Evolutionary conservation across 345 rosid genomes (phyloP).

Genomic region (Aurinia saxatilis): DNA sequence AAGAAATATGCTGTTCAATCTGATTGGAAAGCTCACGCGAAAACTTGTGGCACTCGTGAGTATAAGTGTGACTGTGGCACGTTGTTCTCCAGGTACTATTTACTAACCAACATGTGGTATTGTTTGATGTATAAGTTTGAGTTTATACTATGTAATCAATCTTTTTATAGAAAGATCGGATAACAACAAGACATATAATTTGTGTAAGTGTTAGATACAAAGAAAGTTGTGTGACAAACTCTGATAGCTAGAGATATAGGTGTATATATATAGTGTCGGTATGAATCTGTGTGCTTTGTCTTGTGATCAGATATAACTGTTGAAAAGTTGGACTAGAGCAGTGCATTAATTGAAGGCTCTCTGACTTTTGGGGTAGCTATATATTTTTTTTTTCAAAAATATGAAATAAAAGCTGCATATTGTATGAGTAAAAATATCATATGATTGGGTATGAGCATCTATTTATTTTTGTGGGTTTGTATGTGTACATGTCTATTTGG

Average conservation of each 20-base stretch:
- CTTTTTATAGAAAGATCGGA: background rate
- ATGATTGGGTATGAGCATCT: slow-evolving; percentile 22
- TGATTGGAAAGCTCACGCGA: slow-evolving; percentile 96
- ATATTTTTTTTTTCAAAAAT: background rate
- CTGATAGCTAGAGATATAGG: background rate
- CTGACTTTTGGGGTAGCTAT: slow-evolving; percentile 11
- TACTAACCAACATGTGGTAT: background rate
- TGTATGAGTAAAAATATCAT: too few species aligned
- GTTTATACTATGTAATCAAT: background rate
- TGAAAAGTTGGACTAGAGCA: slow-evolving; percentile 6
- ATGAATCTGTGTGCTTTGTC: slow-evolving; percentile 13
- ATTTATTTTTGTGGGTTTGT: slow-evolving; percentile 19
- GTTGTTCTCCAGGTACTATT: slow-evolving; percentile 72
- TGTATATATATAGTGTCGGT: slow-evolving; percentile 7
- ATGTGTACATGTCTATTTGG: slow-evolving; percentile 32
- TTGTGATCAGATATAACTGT: slow-evolving; percentile 15
- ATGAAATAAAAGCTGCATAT: slow-evolving; percentile 14
- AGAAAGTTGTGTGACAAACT: background rate
- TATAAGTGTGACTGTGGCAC: slow-evolving; percentile 96
- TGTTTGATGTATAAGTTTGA: background rate
- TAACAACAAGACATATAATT: background rate
- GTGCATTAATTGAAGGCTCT: slow-evolving; percentile 22
- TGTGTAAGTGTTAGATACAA: background rate
- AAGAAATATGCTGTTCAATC: slow-evolving; percentile 96
- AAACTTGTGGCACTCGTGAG: slow-evolving; percentile 94